phyloP scores from a whole-genome alignment of 805 yeast genomes.

The Kodamaea restingae region DNA sequence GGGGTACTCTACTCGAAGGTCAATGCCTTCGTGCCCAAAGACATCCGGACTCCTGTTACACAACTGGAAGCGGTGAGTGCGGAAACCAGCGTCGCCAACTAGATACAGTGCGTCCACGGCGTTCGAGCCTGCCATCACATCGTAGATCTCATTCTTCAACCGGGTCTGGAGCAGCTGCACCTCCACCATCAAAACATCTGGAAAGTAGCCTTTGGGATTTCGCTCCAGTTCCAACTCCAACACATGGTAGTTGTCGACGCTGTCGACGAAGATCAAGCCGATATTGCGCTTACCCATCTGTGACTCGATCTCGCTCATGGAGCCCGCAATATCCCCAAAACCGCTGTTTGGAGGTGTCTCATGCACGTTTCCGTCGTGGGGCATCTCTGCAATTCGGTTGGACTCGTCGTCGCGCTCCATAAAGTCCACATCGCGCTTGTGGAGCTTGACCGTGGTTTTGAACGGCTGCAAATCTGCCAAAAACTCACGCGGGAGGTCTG shows the following conservation, averaged over 20 bases:
- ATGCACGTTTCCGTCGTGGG: background rate
- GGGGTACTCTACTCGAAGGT: constrained; percentile 16
- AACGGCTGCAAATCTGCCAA: constrained; percentile 34
- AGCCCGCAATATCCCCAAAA: background rate
- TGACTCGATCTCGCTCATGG: background rate
- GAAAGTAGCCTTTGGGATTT: constrained; percentile 9
- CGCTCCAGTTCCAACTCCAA: constrained; percentile 14
- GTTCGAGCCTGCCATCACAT: constrained; percentile 15
- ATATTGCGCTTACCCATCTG: constrained; percentile 2
- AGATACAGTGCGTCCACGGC: constrained; percentile 2
- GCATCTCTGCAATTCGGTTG: background rate
- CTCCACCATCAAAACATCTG: constrained; percentile 22
- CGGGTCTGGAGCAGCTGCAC: constrained; percentile 26
- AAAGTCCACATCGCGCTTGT: constrained; percentile 37
- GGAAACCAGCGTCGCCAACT: constrained; percentile 15
- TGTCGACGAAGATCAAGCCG: constrained; percentile 12
- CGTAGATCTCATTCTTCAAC: constrained; percentile 29
- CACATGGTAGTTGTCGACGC: constrained; percentile 27
- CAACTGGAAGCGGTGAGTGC: constrained; percentile 29
- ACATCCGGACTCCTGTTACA: constrained; percentile 19
- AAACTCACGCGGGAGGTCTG: constrained; percentile 34
- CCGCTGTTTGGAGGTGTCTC: background rate
- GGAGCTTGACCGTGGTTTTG: constrained; percentile 24
- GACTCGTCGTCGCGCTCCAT: constrained; percentile 13
- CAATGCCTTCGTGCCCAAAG: constrained; percentile 4